Percentiles rank a stretch among this genome's conserved stretches.
Conservation (phyloP, 2,329 filamentous ascomycete species). For the Sordariomycetes sp. region DNA sequence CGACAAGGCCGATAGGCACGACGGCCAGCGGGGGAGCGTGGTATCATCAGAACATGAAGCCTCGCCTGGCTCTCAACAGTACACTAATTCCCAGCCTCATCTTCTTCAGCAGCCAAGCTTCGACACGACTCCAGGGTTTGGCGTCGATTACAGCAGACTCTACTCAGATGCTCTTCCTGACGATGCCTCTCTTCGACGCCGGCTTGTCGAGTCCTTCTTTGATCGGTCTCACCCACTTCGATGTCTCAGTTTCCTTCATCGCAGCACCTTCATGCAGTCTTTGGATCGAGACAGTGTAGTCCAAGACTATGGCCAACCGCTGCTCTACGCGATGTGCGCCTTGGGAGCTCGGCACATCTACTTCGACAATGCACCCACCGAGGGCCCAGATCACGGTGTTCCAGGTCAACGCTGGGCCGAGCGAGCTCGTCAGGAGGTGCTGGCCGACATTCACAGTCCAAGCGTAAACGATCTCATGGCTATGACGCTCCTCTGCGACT, state of each 20-base stretch:
- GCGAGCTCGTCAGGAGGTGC: conserved; percentile 8
- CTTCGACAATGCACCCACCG: conserved; percentile 6
- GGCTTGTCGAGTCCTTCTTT: conserved; percentile 11
- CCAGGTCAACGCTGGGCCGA: conserved; percentile 11
- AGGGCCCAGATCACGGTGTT: conserved; percentile 2
- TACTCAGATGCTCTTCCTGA: conserved; percentile 10
- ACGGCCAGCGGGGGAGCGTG: too few species aligned
- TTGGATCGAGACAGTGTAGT: conserved; percentile 10
- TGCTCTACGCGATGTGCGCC: conserved; percentile 14
- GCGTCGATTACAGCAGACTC: conserved; percentile 5
- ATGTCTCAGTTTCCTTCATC: conserved; percentile 13
- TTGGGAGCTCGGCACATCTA: conserved; percentile 11
- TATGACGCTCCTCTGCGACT: conserved; percentile 12
- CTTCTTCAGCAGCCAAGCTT: too few species aligned
- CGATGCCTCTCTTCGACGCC: conserved; percentile 6
- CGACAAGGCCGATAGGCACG: background rate
- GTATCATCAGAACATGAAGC: too few species aligned
- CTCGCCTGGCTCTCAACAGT: too few species aligned
- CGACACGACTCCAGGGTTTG: too few species aligned
- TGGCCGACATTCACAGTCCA: conserved; percentile 9
- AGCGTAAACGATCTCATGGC: conserved; percentile 13
- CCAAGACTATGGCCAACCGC: conserved; percentile 12
- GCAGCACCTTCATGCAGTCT: conserved; percentile 13
- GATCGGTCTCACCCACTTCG: conserved; percentile 12
- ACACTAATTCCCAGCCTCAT: too few species aligned